Conservation (phyloP, 805 yeast genomes). For the Yarrowia osloensis region DNA sequence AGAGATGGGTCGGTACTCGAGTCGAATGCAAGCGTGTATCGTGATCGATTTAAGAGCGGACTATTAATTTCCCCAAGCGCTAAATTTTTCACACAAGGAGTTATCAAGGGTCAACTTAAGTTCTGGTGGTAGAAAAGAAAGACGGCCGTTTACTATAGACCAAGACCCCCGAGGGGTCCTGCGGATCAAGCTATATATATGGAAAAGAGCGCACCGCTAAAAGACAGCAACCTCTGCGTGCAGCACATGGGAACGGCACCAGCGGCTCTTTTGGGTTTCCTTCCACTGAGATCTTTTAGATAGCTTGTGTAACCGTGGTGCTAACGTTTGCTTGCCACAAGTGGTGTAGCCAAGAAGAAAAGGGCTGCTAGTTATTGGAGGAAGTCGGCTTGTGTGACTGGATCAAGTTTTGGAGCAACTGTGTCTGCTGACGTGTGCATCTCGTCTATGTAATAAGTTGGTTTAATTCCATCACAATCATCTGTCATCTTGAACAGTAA, state of each 20-base stretch:
- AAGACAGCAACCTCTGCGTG: conserved; percentile 14
- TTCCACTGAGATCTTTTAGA: conserved; percentile 20
- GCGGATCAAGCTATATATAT: conserved; percentile 14
- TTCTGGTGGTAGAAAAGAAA: background rate
- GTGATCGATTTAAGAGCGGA: background rate
- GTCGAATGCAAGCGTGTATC: background rate
- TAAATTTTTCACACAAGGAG: background rate
- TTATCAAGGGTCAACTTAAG: conserved; percentile 6
- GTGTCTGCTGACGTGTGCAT: background rate
- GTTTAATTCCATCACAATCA: background rate
- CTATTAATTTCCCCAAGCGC: conserved; percentile 11
- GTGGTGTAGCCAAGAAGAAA: background rate
- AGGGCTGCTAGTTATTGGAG: no score
- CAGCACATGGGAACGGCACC: conserved; percentile 28
- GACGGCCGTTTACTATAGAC: background rate
- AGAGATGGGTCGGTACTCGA: no score
- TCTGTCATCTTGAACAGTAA: background rate
- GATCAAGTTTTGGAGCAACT: background rate
- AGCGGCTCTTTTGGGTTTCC: background rate
- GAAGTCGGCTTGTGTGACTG: background rate
- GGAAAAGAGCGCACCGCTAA: background rate
- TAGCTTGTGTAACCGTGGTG: background rate
- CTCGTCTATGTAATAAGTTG: background rate
- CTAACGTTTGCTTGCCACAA: background rate
- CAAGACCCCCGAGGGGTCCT: background rate